A percentile compares a stretch with the other conserved stretches of the same genome.
Evolutionary conservation across 108 stramenopile genomes (phyloP).

Genomic region (Heterococcus sp.): DNA sequence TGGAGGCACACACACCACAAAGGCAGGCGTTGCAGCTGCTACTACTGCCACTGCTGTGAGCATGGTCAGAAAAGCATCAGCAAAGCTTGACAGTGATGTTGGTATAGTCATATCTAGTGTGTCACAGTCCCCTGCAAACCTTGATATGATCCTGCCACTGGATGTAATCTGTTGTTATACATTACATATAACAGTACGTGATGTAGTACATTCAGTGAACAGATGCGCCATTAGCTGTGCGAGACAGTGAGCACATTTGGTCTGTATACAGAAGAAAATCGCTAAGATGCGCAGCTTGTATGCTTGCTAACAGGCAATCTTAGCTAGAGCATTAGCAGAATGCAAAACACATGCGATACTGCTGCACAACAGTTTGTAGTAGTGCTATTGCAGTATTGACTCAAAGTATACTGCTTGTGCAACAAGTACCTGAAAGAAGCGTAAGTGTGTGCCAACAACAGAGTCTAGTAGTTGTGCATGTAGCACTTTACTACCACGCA

Average conservation of each 20-base stretch:
- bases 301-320: neutral
- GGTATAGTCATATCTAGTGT: conserved; percentile 28
- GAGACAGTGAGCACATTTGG: too few species aligned
- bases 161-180: conserved; percentile 18
- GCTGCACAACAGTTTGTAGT: neutral
- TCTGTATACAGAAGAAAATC: too few species aligned
- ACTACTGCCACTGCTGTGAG: conserved; percentile 7
- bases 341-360: conserved; percentile 4
- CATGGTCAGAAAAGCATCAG: conserved; percentile 19
- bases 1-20: conserved; percentile 12
- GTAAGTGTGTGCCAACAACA: conserved; percentile 4
- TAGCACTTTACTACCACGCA: conserved; percentile 5
- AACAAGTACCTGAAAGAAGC: conserved; percentile 10
- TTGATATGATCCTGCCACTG: conserved; percentile 22
- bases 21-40: conserved; percentile 18
- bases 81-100: conserved; percentile 12
- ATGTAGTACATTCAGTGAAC: too few species aligned
- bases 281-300: too few species aligned
- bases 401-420: neutral
- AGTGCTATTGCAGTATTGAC: too few species aligned
- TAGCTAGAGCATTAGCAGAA: conserved; percentile 1
- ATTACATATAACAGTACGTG: too few species aligned
- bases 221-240: too few species aligned
- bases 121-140: conserved; percentile 36
- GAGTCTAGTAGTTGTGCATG: conserved; percentile 11